Evolutionary conservation across 73 alveolate species (phyloP).

Genomic region (Paramecium caudatum): DNA sequence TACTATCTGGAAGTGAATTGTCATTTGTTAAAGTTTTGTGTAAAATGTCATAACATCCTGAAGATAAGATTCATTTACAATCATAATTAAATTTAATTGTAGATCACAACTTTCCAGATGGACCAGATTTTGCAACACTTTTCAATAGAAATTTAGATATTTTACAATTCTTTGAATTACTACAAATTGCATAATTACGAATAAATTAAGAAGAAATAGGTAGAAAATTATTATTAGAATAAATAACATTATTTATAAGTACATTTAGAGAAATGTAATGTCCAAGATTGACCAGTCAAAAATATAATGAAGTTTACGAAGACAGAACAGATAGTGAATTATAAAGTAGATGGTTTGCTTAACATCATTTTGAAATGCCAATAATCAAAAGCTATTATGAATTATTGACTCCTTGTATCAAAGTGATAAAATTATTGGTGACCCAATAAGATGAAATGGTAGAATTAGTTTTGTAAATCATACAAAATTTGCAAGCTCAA

Average conservation of each 20-base stretch:
- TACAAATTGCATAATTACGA: constrained; percentile 11
- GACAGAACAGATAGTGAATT: constrained; percentile 2
- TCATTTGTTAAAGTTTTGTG: constrained; percentile 51
- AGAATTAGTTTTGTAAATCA: background rate
- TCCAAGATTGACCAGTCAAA: background rate
- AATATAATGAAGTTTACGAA: constrained; percentile 48
- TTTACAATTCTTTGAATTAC: constrained; percentile 17
- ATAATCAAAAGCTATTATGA: constrained; percentile 18
- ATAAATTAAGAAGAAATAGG: constrained; percentile 47
- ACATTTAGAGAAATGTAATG: background rate
- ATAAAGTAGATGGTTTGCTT: constrained; percentile 62
- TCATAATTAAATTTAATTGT: constrained; percentile 38
- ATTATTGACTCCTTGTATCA: constrained; percentile 7
- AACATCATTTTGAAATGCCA: constrained; percentile 66
- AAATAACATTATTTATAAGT: background rate
- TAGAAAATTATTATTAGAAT: background rate
- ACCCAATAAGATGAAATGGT: constrained; percentile 12
- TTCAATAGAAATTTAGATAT: constrained; percentile 21
- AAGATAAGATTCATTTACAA: background rate
- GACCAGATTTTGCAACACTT: background rate
- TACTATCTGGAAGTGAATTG: constrained; percentile 35
- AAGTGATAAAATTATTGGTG: constrained; percentile 25
- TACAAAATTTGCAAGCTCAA: background rate
- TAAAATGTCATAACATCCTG: background rate
- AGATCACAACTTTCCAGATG: constrained; percentile 55